These are phyloP conservation scores for Guillardia theta DNA, from an alignment of 78 protist species.

Conservation along the genomic window DNA sequence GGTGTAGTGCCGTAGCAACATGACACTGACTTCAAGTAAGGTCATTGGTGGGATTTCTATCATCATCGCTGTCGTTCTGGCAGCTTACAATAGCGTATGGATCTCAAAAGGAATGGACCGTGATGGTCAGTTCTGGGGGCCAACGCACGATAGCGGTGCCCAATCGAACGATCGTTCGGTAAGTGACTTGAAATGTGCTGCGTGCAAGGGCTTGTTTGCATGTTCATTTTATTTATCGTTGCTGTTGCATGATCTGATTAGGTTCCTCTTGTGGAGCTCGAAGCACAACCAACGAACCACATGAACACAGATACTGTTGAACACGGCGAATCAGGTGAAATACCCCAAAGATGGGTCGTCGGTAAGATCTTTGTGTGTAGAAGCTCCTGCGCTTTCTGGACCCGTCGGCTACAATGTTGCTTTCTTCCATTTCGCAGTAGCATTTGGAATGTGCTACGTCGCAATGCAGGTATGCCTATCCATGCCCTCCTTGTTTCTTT, in stretches of 20 bases:
- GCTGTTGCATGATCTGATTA: background rate
- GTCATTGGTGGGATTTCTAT: background rate
- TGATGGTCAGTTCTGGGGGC: background rate
- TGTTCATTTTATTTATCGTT: too few species aligned
- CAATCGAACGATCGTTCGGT: background rate
- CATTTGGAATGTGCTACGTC: background rate
- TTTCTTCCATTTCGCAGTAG: background rate
- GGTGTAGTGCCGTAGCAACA: too few species aligned
- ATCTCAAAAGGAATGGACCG: background rate
- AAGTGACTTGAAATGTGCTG: background rate
- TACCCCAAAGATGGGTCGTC: too few species aligned
- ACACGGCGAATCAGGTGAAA: too few species aligned
- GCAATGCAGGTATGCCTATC: background rate
- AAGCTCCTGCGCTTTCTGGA: background rate
- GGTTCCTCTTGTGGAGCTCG: background rate
- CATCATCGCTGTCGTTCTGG: background rate
- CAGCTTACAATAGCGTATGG: background rate
- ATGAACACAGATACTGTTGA: too few species aligned
- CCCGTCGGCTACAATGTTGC: background rate
- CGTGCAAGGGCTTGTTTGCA: background rate
- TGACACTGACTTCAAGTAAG: background rate
- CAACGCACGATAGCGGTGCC: background rate
- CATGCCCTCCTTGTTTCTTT: background rate
- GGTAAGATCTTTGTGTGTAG: too few species aligned
- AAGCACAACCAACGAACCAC: background rate